phyloP scores from a whole-genome alignment of 257 asterid genomes.

The Rhazya stricta region DNA sequence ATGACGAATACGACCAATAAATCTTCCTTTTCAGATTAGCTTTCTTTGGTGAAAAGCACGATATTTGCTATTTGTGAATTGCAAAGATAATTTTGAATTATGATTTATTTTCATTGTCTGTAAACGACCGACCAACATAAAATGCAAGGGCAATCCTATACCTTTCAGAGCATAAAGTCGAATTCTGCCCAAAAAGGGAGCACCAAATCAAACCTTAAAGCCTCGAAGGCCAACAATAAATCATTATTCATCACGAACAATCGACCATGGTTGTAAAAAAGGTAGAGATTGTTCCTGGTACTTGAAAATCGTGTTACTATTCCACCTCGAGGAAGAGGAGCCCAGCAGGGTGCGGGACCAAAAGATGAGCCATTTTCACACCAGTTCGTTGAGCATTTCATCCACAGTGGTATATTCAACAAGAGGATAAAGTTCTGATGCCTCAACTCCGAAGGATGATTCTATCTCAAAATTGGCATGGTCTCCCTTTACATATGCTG shows the following conservation, averaged over 20 bases:
- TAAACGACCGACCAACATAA: background rate
- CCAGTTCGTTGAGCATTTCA: constrained; percentile 36
- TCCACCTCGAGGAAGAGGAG: background rate
- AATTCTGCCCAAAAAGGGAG: background rate
- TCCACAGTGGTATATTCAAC: constrained; percentile 53
- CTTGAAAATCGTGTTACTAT: background rate
- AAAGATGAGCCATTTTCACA: constrained; percentile 10
- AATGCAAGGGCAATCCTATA: background rate
- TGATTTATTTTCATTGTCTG: background rate
- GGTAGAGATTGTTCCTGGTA: background rate
- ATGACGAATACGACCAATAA: background rate
- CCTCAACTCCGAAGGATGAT: constrained; percentile 52
- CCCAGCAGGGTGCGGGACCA: background rate
- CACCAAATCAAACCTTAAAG: background rate
- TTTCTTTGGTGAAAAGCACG: background rate
- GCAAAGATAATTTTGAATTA: background rate
- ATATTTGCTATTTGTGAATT: background rate
- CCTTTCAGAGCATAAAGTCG: background rate
- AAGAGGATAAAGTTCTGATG: constrained; percentile 49
- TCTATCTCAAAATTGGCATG: constrained; percentile 52
- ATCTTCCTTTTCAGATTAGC: background rate
- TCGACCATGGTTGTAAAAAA: background rate
- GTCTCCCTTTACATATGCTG: constrained; percentile 44
- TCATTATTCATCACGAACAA: background rate
- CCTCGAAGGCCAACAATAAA: background rate